Percentiles rank a stretch among this genome's conserved stretches.
Evolutionary conservation across 2,329 filamentous ascomycete species (phyloP).

Genomic region (Scedosporium dehoogii): DNA sequence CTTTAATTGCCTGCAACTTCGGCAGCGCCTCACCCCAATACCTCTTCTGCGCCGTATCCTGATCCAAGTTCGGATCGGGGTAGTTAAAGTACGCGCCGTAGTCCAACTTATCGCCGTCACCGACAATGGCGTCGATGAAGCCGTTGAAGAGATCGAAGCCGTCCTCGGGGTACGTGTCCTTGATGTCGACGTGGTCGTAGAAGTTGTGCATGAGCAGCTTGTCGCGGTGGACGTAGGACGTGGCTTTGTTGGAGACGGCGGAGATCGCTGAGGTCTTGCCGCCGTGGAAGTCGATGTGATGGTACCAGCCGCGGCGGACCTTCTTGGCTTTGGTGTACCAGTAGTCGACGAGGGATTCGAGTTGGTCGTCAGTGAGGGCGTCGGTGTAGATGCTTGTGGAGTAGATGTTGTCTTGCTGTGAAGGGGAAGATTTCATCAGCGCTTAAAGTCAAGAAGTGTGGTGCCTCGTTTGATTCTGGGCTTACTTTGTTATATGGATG

Average conservation of each 20-base stretch:
- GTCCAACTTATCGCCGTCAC: slow-evolving; percentile 14
- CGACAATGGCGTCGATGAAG: slow-evolving; percentile 24
- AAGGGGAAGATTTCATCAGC: neutral
- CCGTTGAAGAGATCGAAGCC: slow-evolving; percentile 23
- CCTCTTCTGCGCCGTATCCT: slow-evolving; percentile 19
- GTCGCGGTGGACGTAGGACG: slow-evolving; percentile 29
- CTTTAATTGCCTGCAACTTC: slow-evolving; percentile 24
- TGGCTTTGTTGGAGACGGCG: slow-evolving; percentile 14
- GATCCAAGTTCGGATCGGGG: slow-evolving; percentile 24
- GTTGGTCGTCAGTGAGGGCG: slow-evolving; percentile 14
- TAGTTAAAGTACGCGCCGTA: slow-evolving; percentile 34
- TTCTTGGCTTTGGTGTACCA: slow-evolving; percentile 13
- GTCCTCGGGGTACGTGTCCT: slow-evolving; percentile 20
- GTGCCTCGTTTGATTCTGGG: neutral
- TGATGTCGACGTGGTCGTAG: slow-evolving; percentile 26
- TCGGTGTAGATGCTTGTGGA: slow-evolving; percentile 19
- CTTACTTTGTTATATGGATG: slow-evolving; percentile 17
- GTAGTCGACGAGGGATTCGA: slow-evolving; percentile 13
- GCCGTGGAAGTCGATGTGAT: slow-evolving; percentile 20
- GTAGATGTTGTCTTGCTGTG: slow-evolving; percentile 20
- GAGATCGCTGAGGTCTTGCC: slow-evolving; percentile 26
- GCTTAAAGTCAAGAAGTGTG: too few relatives aligned
- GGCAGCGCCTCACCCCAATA: slow-evolving; percentile 27
- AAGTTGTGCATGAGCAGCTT: slow-evolving; percentile 42
- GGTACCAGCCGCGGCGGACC: slow-evolving; percentile 8